Evolutionary conservation across 176 grass and related monocot species (phyloP), one percentile per base, ranked within the genome.

Genomic region (Raddia distichophylla): DNA sequence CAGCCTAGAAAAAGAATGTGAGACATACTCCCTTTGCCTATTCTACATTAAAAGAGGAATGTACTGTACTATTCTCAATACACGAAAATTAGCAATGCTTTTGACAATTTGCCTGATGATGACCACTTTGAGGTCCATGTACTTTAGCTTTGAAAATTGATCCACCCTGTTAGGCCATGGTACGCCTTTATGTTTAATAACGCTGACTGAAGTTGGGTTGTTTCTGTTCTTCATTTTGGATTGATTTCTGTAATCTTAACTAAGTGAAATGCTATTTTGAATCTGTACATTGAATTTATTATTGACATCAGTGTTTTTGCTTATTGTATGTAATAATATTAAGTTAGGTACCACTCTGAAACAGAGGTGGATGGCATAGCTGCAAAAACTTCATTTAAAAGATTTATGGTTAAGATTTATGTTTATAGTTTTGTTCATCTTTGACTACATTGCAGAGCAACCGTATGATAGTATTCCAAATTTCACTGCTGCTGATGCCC

Each of bases 381-480:
- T 16, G 48, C 11, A 17, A 9, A 49, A 20, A 64, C 43, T 66
- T 64, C 54, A 33, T 56, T 2, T 79, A 27, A 27, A 27, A 69
- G 53, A 52, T 84, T 86, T 74, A 47, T 65, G 6, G 49, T 65
- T 18, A 46, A 10, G 27, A 64, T 69, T 66, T 33, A 47, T 54
- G 6, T 69, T 69, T 67, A 52, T 81, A 44, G 72, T 90, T 87
- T 56, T 92, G 67, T 86, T 86, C 73, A 83, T 78, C 63, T 79
- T 69, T 71, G 32, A 76, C 48, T 79, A 80, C 78, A 64, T 81
- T 88, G 78, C 93, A 98, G 96, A 98, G 75, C 96, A 98, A 93
- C 96, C 96, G 65, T 98, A 98, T 88, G 96, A 98, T 84, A 98
- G 96, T 84, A 98, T 98, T 54, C 96, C 96, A 35, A 98, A 98